Conservation (phyloP, 768 basidiomycete species). For the Leccinellum luteum region DNA sequence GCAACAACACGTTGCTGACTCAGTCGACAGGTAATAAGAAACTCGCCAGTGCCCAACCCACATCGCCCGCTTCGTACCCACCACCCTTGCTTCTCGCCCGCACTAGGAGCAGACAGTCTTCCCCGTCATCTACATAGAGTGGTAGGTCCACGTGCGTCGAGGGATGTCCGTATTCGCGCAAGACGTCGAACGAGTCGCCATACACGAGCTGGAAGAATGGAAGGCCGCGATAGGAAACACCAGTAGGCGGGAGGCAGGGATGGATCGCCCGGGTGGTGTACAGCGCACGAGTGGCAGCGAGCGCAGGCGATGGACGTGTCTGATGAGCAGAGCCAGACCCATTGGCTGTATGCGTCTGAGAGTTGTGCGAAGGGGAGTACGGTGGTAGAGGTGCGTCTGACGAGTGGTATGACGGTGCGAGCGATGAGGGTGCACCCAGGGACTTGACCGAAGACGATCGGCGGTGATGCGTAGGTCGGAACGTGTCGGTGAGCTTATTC, state of each 20-base stretch:
- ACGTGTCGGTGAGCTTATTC: constrained; percentile 32
- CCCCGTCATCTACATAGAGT: constrained; percentile 72
- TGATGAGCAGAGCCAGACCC: constrained; percentile 14
- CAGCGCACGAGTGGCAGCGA: constrained; percentile 42
- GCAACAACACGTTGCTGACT: constrained; percentile 5
- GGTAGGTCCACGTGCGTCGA: constrained; percentile 71
- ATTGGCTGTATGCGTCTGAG: constrained; percentile 11
- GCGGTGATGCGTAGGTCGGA: constrained; percentile 31
- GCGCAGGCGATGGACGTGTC: constrained; percentile 24
- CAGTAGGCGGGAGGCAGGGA: constrained; percentile 59
- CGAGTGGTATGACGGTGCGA: constrained; percentile 21
- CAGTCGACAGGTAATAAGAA: constrained; percentile 64
- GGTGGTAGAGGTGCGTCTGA: constrained; percentile 22
- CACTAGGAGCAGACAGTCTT: constrained; percentile 75
- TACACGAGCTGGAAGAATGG: constrained; percentile 74
- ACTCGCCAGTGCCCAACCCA: constrained; percentile 83
- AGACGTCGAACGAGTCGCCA: constrained; percentile 61
- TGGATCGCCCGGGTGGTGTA: constrained; percentile 71
- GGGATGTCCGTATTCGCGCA: constrained; percentile 79
- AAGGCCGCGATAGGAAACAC: constrained; percentile 66
- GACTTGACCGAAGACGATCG: constrained; percentile 35
- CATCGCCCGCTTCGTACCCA: constrained; percentile 37
- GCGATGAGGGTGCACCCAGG: constrained; percentile 30
- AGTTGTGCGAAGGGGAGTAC: constrained; percentile 21
- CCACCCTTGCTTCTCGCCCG: constrained; percentile 39